Conservation (phyloP, 352 stramenopile genomes). For the Phytophthora pini region DNA sequence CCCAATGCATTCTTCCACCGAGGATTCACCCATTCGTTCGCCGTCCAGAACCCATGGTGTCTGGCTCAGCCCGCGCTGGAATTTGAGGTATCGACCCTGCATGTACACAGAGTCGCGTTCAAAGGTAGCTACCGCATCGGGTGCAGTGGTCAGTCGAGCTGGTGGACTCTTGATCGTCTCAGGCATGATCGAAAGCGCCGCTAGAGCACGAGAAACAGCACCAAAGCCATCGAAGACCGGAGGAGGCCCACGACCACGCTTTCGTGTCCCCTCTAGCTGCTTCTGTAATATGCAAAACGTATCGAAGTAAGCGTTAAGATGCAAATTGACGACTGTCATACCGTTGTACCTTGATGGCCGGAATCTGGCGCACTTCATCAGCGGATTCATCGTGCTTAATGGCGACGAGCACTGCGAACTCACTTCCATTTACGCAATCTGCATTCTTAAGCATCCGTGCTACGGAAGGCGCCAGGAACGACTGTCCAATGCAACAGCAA, state of each 20-base stretch:
- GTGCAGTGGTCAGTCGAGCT: slow-evolving; percentile 40
- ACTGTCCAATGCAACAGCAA: slow-evolving; percentile 28
- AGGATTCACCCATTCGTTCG: slow-evolving; percentile 84
- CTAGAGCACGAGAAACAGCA: slow-evolving; percentile 71
- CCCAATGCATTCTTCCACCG: slow-evolving; percentile 91
- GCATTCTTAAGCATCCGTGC: slow-evolving; percentile 49
- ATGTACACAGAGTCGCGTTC: slow-evolving; percentile 90
- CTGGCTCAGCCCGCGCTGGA: slow-evolving; percentile 89
- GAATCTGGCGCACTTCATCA: slow-evolving; percentile 80
- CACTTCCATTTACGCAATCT: slow-evolving; percentile 65
- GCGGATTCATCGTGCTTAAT: slow-evolving; percentile 73
- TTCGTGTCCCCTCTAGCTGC: slow-evolving; percentile 65
- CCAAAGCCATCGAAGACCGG: slow-evolving; percentile 82
- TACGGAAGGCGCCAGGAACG: slow-evolving; percentile 55
- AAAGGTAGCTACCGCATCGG: slow-evolving; percentile 48
- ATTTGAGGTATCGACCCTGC: slow-evolving; percentile 92
- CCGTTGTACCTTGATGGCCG: slow-evolving; percentile 63
- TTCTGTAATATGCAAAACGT: slow-evolving; percentile 37
- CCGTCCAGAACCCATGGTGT: slow-evolving; percentile 92
- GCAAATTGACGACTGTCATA: background rate
- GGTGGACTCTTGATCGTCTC: slow-evolving; percentile 68
- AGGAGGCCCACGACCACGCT: slow-evolving; percentile 67
- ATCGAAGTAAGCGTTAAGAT: background rate
- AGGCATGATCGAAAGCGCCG: slow-evolving; percentile 52
- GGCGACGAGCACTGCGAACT: slow-evolving; percentile 72